A percentile compares a stretch with the other conserved stretches of the same genome.
Conservation (phyloP, 179 eudicot genomes). For the Corrigiola litoralis region DNA sequence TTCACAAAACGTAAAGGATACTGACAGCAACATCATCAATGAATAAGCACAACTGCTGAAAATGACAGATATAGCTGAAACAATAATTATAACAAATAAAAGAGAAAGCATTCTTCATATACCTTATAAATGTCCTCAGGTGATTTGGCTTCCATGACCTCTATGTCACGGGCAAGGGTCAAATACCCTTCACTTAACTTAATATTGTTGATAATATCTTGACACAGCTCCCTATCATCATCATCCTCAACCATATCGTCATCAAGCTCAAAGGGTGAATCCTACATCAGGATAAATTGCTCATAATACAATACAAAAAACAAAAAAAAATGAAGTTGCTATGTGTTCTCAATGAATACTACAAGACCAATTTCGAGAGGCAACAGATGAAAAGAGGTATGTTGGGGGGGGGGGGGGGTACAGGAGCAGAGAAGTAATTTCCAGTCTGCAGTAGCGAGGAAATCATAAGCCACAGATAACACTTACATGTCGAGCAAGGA, state of each 20-base stretch:
- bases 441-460: background rate
- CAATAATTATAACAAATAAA: too few species aligned
- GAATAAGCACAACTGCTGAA: too few species aligned
- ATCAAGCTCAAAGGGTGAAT: constrained; percentile 79
- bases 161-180: constrained; percentile 97
- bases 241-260: constrained; percentile 59
- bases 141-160: constrained; percentile 97
- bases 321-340: background rate
- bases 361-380: too few species aligned
- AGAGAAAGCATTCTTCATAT: background rate
- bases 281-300: constrained; percentile 34
- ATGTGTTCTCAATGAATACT: too few species aligned
- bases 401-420: background rate
- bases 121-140: constrained; percentile 99
- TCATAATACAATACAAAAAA: background rate
- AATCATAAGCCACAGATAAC: too few species aligned
- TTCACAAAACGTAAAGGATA: background rate
- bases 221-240: constrained; percentile 66
- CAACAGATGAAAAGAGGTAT: background rate
- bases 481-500: constrained; percentile 12
- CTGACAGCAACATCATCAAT: too few species aligned
- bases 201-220: constrained; percentile 70
- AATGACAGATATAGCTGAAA: too few species aligned
- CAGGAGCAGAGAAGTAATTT: too few species aligned
- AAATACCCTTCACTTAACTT: constrained; percentile 92